Evolutionary conservation across 2,329 filamentous ascomycete species (phyloP).

Genomic region (Colletotrichum sp.): DNA sequence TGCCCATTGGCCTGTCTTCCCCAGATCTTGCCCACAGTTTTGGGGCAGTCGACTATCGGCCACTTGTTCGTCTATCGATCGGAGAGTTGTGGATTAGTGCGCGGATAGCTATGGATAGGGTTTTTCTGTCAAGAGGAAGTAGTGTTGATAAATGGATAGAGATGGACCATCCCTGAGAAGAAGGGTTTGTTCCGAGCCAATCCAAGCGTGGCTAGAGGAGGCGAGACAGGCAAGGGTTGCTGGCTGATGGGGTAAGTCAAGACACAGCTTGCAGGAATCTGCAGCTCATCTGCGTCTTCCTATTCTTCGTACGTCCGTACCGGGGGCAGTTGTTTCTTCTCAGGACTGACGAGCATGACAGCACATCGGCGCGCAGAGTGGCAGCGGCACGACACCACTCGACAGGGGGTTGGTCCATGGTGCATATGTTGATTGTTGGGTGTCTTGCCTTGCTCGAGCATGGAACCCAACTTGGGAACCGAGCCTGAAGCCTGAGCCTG

Average conservation of each 20-base stretch:
- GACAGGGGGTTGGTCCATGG: background rate
- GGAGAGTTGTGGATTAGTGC: conserved; percentile 4
- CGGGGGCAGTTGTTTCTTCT: background rate
- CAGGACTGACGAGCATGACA: conserved; percentile 2
- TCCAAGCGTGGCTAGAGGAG: background rate
- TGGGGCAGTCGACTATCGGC: background rate
- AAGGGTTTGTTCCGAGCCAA: background rate
- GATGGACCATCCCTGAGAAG: background rate
- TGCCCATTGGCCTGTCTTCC: conserved; percentile 7
- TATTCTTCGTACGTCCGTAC: conserved; percentile 17
- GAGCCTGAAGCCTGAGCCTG: background rate
- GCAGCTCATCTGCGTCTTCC: conserved; percentile 12
- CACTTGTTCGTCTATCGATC: conserved; percentile 5
- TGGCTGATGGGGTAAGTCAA: background rate
- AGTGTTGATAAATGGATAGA: background rate
- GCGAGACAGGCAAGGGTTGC: background rate
- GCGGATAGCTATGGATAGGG: background rate
- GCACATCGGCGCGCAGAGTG: background rate
- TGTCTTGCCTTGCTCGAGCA: background rate
- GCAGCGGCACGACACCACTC: conserved; percentile 2
- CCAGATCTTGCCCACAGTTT: conserved; percentile 7
- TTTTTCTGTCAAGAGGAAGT: background rate
- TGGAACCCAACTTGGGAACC: conserved; percentile 9
- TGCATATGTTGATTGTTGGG: background rate
- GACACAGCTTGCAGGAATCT: conserved; percentile 16